Evolutionary conservation across 1,284 basidiomycete species (phyloP), one percentile per base, ranked within the genome.

Genomic region (Laetiporus sulphureus): DNA sequence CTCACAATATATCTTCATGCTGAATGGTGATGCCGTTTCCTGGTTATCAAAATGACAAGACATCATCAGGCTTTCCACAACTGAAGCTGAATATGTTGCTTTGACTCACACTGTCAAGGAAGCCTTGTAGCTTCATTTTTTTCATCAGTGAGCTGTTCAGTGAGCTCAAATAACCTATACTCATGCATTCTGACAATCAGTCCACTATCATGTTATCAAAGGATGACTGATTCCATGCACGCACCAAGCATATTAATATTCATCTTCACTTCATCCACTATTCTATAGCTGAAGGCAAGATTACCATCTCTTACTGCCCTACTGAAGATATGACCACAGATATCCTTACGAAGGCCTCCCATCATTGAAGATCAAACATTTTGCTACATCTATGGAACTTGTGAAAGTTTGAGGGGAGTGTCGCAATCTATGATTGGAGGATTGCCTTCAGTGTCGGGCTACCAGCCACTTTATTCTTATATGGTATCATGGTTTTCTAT

Each of bases 221-320:
- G n/a, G n/a, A n/a, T n/a, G n/a, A n/a, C n/a, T n/a, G n/a, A n/a
- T n/a, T n/a, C n/a, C n/a, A n/a, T n/a, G 31, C 45, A 0, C 38
- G 56, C 4, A 51, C 56, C 19, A 66, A 66, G 45, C 65, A 69
- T 44, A 63, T 68, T 31, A 57, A 61, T 32, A 48, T 66, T 19
- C 44, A 40, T 3, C 50, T 59, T 41, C 65, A 66, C 41, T 59
- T 51, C 23, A 42, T 66, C 2, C 55, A 63, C 0, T 60, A 65
- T n/a, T 32, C 33, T 5, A 51, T 66, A 19, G 45, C 46, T 10
- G 36, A 32, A 2, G 47, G 45, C 6, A 18, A 24, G 1, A 34
- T 63, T 30, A 21, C 16, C 1, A 15, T 56, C 10, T 10, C 36
- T 2, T 52, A 57, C 32, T 51, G 33, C n/a, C n/a, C n/a, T n/a